Evolutionary conservation across 2,329 filamentous ascomycete genomes (phyloP).

Genomic region (Neonectria neomacrospora): DNA sequence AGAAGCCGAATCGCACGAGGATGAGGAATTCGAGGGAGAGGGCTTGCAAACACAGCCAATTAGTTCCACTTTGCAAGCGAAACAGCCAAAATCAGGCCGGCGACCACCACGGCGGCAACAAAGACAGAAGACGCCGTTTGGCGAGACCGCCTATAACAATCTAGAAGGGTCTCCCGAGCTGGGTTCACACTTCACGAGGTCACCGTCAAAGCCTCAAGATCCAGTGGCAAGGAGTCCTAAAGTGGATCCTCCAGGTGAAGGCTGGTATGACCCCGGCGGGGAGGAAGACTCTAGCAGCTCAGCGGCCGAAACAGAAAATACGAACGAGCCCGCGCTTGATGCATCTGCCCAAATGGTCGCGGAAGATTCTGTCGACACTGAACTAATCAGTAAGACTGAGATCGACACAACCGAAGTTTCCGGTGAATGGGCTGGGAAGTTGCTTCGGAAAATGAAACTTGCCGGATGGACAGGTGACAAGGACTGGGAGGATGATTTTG

Average conservation of each 20-base stretch:
- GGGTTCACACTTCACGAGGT: conserved; percentile 12
- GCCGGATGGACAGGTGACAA: conserved; percentile 26
- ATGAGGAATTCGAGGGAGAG: not conserved
- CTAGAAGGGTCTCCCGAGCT: conserved; percentile 29
- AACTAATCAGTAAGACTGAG: conserved; percentile 18
- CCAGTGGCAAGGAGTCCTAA: not conserved
- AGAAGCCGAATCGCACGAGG: not conserved
- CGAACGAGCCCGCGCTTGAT: not conserved
- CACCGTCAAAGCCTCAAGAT: conserved; percentile 1
- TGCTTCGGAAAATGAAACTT: conserved; percentile 21
- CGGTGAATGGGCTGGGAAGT: conserved; percentile 15
- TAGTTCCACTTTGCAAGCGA: not conserved
- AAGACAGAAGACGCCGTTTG: conserved; percentile 27
- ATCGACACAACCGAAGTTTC: conserved; percentile 20
- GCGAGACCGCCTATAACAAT: conserved; percentile 5
- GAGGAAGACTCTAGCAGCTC: conserved; percentile 12
- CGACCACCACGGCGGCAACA: conserved; percentile 19
- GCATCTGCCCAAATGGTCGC: not conserved
- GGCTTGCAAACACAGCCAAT: not conserved
- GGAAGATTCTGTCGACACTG: conserved; percentile 38
- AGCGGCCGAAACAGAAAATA: not conserved
- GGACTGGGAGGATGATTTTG: conserved; percentile 27
- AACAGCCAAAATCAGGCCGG: not conserved
- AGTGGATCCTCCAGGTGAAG: not conserved
- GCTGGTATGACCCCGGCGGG: not conserved